A percentile compares a stretch with the other conserved stretches of the same genome.
phyloP scores from a whole-genome alignment of 2,329 filamentous ascomycete genomes.

The Cladosporium sp. region DNA sequence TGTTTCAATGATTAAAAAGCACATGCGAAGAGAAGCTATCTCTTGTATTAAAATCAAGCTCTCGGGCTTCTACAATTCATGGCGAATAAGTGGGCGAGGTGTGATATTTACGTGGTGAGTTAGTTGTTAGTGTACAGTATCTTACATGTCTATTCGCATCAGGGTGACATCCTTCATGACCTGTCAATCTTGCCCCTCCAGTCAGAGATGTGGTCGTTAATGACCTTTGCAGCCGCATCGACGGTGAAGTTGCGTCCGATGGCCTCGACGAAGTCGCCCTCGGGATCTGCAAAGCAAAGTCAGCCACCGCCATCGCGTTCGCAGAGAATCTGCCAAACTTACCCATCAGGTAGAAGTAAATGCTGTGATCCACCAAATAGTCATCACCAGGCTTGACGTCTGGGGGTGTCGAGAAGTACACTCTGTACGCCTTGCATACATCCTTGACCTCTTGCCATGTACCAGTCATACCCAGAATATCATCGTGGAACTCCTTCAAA shows the following conservation, averaged over 20 bases:
- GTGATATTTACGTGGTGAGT: too few relatives aligned
- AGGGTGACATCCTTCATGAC: constrained; percentile 11
- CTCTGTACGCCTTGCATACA: constrained; percentile 90
- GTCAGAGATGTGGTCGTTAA: constrained; percentile 78
- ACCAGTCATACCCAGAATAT: constrained; percentile 83
- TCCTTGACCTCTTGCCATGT: constrained; percentile 91
- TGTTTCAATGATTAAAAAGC: too few relatives aligned
- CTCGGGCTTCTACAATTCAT: too few relatives aligned
- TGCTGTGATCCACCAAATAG: constrained; percentile 96
- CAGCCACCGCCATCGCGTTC: background rate
- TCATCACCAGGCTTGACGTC: constrained; percentile 90
- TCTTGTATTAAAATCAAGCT: too few relatives aligned
- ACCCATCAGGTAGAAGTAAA: constrained; percentile 98
- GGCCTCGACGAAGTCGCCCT: constrained; percentile 96
- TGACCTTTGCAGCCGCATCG: constrained; percentile 76
- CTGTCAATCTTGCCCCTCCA: constrained; percentile 60
- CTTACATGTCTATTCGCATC: constrained; percentile 7
- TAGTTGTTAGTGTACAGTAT: constrained; percentile 6
- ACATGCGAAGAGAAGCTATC: too few relatives aligned
- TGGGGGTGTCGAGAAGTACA: constrained; percentile 92
- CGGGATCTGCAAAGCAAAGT: constrained; percentile 60
- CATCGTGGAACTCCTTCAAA: constrained; percentile 82
- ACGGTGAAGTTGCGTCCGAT: constrained; percentile 92
- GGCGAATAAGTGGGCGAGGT: too few relatives aligned
- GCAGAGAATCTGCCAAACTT: constrained; percentile 28